phyloP scores from a whole-genome alignment of 805 yeast genomes.

The Cyberlindnera japonica region DNA sequence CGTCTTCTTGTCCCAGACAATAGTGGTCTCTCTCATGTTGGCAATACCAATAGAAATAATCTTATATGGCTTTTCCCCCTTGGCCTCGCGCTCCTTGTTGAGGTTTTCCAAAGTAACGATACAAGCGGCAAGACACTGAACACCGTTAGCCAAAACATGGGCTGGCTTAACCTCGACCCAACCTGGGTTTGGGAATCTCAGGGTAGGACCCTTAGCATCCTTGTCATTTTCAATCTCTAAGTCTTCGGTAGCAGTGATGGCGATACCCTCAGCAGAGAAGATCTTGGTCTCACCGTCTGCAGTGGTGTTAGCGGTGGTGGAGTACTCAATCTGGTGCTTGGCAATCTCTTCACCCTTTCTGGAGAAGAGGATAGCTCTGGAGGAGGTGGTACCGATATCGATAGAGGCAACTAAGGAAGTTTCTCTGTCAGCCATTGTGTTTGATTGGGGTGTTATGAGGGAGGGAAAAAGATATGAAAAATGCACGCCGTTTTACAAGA shows the following conservation, averaged over 20 bases:
- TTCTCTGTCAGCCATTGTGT: constrained; percentile 27
- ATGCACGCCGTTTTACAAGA: not conserved
- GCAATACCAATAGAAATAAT: constrained; percentile 83
- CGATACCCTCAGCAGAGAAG: constrained; percentile 72
- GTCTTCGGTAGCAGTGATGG: constrained; percentile 51
- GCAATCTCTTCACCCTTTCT: constrained; percentile 74
- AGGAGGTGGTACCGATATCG: constrained; percentile 90
- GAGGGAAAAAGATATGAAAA: not conserved
- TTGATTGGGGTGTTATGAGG: not conserved
- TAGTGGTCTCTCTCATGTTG: constrained; percentile 93
- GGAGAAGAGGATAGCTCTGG: constrained; percentile 80
- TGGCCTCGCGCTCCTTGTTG: constrained; percentile 44
- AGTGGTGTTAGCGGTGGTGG: constrained; percentile 58
- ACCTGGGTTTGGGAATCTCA: constrained; percentile 75
- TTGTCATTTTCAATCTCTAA: constrained; percentile 57
- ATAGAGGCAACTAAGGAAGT: constrained; percentile 54
- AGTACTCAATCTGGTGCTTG: constrained; percentile 85
- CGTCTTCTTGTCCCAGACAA: constrained; percentile 80
- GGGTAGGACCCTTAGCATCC: constrained; percentile 56
- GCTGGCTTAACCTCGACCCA: constrained; percentile 95
- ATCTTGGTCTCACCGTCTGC: constrained; percentile 49
- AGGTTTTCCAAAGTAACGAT: constrained; percentile 51
- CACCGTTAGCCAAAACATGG: constrained; percentile 74
- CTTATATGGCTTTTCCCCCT: constrained; percentile 49
- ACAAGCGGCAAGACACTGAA: constrained; percentile 72